Percentiles rank a stretch among this genome's conserved stretches.
These are phyloP conservation scores for Rhodosporidiobolus odoratus DNA, from an alignment of 768 basidiomycete genomes.

Conservation along the genomic window DNA sequence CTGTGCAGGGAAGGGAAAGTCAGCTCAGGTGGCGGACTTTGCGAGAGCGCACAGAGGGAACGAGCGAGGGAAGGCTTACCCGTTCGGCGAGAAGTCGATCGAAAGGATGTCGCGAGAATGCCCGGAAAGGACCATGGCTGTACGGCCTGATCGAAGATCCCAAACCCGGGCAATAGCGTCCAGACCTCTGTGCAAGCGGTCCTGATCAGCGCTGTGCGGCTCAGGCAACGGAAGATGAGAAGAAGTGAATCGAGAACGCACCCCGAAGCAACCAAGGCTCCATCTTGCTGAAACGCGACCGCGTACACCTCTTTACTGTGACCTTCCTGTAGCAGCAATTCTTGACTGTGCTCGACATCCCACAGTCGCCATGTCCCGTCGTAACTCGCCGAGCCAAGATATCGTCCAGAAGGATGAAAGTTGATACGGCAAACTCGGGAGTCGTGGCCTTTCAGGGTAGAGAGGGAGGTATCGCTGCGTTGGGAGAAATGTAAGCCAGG, in stretches of 20 bases:
- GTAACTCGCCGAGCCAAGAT: conserved; percentile 89
- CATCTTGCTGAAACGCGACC: conserved; percentile 93
- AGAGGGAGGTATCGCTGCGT: conserved; percentile 65
- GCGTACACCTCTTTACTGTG: conserved; percentile 95
- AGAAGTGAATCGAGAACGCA: conserved; percentile 48
- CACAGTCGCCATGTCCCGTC: conserved; percentile 97
- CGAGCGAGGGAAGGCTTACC: conserved; percentile 54
- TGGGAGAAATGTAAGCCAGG: neutral
- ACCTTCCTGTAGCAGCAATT: conserved; percentile 81
- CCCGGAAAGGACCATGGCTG: conserved; percentile 96
- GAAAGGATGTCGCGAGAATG: conserved; percentile 88
- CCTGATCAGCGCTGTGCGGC: conserved; percentile 7
- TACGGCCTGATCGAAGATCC: conserved; percentile 90
- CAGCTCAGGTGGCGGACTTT: too few species aligned
- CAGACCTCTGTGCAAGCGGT: conserved; percentile 60
- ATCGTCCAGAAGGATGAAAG: conserved; percentile 92
- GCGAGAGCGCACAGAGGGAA: neutral
- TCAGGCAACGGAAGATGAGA: neutral
- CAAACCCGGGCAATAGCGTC: conserved; percentile 96
- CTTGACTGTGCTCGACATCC: conserved; percentile 77
- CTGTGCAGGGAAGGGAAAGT: conserved; percentile 50
- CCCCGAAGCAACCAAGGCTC: conserved; percentile 88
- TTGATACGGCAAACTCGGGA: conserved; percentile 87
- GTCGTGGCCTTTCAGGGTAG: conserved; percentile 79
- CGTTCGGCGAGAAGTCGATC: conserved; percentile 90